These are phyloP conservation scores for Aleurites moluccanus DNA, from an alignment of 441 rosid genomes.

Conservation along the genomic window DNA sequence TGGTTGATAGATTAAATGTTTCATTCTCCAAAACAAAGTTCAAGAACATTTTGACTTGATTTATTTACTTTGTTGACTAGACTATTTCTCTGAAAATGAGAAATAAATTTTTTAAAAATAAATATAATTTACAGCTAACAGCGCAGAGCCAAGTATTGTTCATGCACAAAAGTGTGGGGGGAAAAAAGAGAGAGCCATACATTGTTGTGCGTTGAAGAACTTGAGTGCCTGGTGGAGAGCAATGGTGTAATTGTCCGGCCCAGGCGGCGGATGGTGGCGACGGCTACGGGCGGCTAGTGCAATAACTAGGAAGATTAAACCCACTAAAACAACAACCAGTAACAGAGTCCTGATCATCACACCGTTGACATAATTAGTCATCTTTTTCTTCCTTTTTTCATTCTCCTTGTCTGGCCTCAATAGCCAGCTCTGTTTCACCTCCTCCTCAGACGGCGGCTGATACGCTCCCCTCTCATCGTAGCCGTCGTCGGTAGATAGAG, in stretches of 20 bases:
- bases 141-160: neutral
- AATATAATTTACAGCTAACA: no score
- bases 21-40: no score
- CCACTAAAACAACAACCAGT: constrained; percentile 11
- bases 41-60: no score
- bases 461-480: constrained; percentile 20
- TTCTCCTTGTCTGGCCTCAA: constrained; percentile 24
- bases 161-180: neutral
- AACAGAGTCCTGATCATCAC: constrained; percentile 18
- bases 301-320: constrained; percentile 12
- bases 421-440: constrained; percentile 45
- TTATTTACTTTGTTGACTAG: no score
- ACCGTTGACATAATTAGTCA: neutral
- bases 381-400: constrained; percentile 19
- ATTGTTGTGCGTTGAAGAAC: constrained; percentile 44
- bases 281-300: neutral
- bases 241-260: constrained; percentile 36
- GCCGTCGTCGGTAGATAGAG: constrained; percentile 3
- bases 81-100: no score
- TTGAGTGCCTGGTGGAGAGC: constrained; percentile 37
- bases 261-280: constrained; percentile 21
- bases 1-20: no score
- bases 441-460: constrained; percentile 23
- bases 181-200: constrained; percentile 23
- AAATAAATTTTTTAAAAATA: no score